phyloP scores from a whole-genome alignment of 1,284 basidiomycete species.

The Erythrobasidium hasegawianum region DNA sequence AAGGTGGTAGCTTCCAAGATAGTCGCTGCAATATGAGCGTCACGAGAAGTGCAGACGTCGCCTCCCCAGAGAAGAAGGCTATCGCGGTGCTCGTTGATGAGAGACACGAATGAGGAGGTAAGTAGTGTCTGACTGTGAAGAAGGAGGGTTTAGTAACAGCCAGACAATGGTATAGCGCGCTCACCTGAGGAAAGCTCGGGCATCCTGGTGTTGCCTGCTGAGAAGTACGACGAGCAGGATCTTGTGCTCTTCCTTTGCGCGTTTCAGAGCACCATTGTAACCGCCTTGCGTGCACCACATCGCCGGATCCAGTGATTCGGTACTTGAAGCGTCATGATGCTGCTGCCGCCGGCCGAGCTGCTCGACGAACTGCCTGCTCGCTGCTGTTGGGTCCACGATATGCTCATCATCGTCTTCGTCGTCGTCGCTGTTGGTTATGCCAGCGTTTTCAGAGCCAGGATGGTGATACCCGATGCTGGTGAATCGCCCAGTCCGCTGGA shows the following conservation, averaged over 20 bases:
- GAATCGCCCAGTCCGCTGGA: background rate
- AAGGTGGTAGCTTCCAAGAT: constrained; percentile 85
- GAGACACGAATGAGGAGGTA: constrained; percentile 56
- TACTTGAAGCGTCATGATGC: constrained; percentile 33
- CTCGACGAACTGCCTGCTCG: constrained; percentile 9
- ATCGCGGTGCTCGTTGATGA: constrained; percentile 31
- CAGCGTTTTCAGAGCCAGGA: background rate
- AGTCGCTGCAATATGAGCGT: constrained; percentile 76
- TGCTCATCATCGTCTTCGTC: background rate
- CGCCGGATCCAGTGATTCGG: constrained; percentile 53
- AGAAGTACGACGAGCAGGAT: constrained; percentile 80
- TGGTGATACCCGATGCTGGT: background rate
- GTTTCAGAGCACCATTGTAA: constrained; percentile 75
- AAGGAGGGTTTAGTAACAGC: too few relatives aligned
- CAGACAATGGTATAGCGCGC: too few relatives aligned
- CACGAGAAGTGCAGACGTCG: constrained; percentile 65
- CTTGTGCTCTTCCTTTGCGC: constrained; percentile 66
- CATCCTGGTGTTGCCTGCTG: constrained; percentile 85
- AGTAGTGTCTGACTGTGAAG: constrained; percentile 62
- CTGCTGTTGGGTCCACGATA: constrained; percentile 17
- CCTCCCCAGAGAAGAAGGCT: constrained; percentile 78
- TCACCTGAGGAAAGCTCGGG: constrained; percentile 75
- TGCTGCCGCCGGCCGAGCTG: constrained; percentile 1
- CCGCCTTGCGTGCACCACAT: constrained; percentile 73
- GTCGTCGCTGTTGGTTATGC: background rate